Percentiles rank a stretch among this genome's conserved stretches.
phyloP scores from a whole-genome alignment of 345 rosid genomes.

The Arabidopsis thaliana region TAIR10.1 NC_003075.7:14241001-14241500 shows the following conservation, averaged over 20 bases:
- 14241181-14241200: neutral
- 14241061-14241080: conserved; percentile 52
- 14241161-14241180: neutral
- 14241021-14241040: conserved; percentile 79
- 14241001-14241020: conserved; percentile 96
- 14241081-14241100: conserved; percentile 70
- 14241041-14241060: conserved; percentile 49
- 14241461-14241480: conserved; percentile 57
- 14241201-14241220: neutral
- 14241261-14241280: neutral
- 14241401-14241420: conserved; percentile 64
- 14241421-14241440: conserved; percentile 61
- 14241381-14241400: neutral
- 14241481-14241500: conserved; percentile 62
- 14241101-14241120: neutral
- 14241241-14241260: neutral
- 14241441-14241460: conserved; percentile 66
- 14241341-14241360: conserved; percentile 3
- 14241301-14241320: neutral
- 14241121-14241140: conserved; percentile 16
- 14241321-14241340: neutral
- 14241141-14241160: conserved; percentile 5
- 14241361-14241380: neutral
- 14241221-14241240: neutral
- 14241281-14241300: neutral